These are phyloP conservation scores for Lachnellula arida DNA, from an alignment of 2,329 filamentous ascomycete genomes.

Conservation along the genomic window DNA sequence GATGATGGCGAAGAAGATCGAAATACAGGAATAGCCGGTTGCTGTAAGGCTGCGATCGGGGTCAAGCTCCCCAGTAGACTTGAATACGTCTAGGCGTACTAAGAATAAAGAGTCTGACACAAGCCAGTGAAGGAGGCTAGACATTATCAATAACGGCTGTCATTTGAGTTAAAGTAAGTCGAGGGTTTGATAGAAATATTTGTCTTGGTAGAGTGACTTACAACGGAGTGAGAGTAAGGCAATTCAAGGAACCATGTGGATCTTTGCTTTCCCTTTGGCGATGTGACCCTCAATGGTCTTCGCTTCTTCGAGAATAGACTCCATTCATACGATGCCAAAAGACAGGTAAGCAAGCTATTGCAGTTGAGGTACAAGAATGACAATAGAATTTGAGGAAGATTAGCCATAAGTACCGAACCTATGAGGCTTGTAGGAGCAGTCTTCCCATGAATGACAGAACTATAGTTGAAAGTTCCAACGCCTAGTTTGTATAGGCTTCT, in stretches of 20 bases:
- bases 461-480: slow-evolving; percentile 5
- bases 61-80: neutral
- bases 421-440: slow-evolving; percentile 10
- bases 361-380: slow-evolving; percentile 29
- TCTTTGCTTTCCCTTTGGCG: slow-evolving; percentile 27
- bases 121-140: slow-evolving; percentile 33
- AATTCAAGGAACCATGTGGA: slow-evolving; percentile 29
- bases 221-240: slow-evolving; percentile 21
- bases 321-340: neutral
- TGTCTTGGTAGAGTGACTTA: slow-evolving; percentile 33
- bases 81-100: slow-evolving; percentile 2
- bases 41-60: neutral
- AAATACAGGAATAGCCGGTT: slow-evolving; percentile 8
- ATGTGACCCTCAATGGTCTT: slow-evolving; percentile 30
- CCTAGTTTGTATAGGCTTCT: slow-evolving; percentile 5
- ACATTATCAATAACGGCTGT: slow-evolving; percentile 9
- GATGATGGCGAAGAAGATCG: slow-evolving; percentile 5
- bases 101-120: slow-evolving; percentile 26
- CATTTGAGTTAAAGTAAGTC: slow-evolving; percentile 8
- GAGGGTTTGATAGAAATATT: slow-evolving; percentile 25
- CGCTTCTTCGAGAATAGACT: slow-evolving; percentile 26
- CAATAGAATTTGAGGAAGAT: slow-evolving; percentile 24
- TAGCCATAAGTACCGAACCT: neutral
- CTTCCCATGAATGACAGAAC: neutral
- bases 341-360: slow-evolving; percentile 25